Evolutionary conservation across 2,329 filamentous ascomycete species (phyloP).

Genomic region (Nemania diffusa): DNA sequence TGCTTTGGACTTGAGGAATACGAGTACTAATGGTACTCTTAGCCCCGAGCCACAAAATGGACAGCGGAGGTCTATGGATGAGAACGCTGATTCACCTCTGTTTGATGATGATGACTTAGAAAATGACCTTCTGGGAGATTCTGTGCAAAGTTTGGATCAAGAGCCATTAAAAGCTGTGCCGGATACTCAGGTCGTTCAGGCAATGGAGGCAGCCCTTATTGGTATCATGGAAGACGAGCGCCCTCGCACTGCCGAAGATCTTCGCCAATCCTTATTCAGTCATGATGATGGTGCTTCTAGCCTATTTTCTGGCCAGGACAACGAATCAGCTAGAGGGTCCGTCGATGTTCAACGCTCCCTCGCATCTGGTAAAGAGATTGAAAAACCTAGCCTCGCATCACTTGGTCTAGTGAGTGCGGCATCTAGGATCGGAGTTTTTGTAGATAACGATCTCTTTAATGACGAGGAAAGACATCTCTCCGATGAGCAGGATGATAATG

Average conservation of each 20-base stretch:
- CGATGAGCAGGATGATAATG: constrained; percentile 83
- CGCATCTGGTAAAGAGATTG: constrained; percentile 56
- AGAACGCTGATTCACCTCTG: constrained; percentile 63
- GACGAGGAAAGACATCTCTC: constrained; percentile 87
- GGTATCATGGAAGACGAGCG: constrained; percentile 88
- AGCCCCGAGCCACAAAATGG: constrained; percentile 54
- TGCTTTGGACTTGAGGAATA: constrained; percentile 57
- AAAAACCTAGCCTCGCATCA: constrained; percentile 89
- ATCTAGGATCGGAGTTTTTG: constrained; percentile 90
- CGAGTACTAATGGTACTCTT: constrained; percentile 52
- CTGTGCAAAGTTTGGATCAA: constrained; percentile 81
- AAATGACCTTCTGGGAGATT: constrained; percentile 74
- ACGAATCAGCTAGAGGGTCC: constrained; percentile 61
- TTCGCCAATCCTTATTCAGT: constrained; percentile 74
- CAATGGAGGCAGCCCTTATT: constrained; percentile 90
- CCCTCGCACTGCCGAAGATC: constrained; percentile 70
- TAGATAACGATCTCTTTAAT: constrained; percentile 90
- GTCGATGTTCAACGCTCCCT: constrained; percentile 50
- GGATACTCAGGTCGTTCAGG: constrained; percentile 85
- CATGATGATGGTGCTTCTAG: constrained; percentile 62
- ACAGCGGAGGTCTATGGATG: constrained; percentile 77
- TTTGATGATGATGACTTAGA: constrained; percentile 88
- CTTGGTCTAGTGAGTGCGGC: constrained; percentile 89
- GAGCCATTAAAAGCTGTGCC: constrained; percentile 71
- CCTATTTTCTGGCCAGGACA: constrained; percentile 64